A percentile compares a stretch with the other conserved stretches of the same genome.
These are phyloP conservation scores for Pseudisothecium myosuroides DNA, from an alignment of 225 moss, liverwort and hornwort species.

Conservation along the genomic window DNA sequence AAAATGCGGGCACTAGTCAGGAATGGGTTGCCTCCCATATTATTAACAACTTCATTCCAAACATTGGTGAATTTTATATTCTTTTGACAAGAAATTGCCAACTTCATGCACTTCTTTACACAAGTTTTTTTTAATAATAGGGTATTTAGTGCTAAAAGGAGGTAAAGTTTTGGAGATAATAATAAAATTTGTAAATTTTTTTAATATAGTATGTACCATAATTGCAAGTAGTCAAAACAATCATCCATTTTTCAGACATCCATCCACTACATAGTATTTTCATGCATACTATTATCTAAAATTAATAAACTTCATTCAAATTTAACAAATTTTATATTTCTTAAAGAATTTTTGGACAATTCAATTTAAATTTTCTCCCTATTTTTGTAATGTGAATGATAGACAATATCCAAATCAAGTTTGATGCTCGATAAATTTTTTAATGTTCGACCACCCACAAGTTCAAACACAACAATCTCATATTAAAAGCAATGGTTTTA, in stretches of 20 bases:
- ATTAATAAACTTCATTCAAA: background rate
- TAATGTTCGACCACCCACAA: background rate
- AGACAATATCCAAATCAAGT: fast-evolving
- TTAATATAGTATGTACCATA: background rate
- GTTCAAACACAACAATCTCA: background rate
- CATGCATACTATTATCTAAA: background rate
- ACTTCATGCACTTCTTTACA: background rate
- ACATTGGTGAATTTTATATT: background rate
- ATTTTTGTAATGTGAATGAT: background rate
- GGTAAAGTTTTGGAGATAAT: fast-evolving
- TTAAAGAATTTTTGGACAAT: background rate
- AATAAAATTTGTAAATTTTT: too few relatives aligned
- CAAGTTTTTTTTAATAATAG: background rate
- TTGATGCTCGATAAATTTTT: background rate
- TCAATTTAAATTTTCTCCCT: background rate
- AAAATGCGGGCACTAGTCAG: too few relatives aligned
- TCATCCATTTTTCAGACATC: background rate
- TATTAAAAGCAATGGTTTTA: background rate
- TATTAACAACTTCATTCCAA: background rate
- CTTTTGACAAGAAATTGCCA: background rate
- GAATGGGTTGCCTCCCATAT: too few relatives aligned
- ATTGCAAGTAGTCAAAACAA: background rate
- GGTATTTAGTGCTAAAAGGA: background rate
- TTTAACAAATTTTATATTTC: background rate
- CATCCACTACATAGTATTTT: background rate